phyloP scores from a whole-genome alignment of 441 rosid species.

The Eutrema salsugineum region DNA sequence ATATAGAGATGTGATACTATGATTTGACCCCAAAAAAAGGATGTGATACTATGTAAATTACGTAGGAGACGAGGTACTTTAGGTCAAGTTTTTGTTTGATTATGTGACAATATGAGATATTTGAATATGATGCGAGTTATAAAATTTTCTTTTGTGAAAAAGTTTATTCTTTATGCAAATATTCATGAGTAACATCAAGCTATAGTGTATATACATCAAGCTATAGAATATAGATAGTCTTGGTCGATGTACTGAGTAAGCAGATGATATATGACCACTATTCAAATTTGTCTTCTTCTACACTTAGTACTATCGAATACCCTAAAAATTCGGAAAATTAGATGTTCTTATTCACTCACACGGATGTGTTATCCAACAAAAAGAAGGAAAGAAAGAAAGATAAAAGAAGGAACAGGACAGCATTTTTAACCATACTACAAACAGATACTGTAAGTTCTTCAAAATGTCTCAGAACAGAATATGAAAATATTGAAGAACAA shows the following conservation, averaged over 20 bases:
- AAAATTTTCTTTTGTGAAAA: background rate
- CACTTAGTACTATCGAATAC: background rate
- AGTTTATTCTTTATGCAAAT: background rate
- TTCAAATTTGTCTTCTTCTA: background rate
- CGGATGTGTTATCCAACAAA: slow-evolving; percentile 4
- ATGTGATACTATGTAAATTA: slow-evolving; percentile 4
- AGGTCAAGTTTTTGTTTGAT: background rate
- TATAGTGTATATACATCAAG: no score
- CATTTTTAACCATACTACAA: slow-evolving; percentile 18
- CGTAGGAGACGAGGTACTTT: background rate
- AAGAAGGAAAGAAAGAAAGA: background rate
- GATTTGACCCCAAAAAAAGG: no score
- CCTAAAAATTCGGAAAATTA: background rate
- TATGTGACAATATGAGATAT: background rate
- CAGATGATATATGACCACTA: background rate
- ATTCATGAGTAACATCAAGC: background rate
- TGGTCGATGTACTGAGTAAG: background rate
- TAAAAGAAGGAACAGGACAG: background rate
- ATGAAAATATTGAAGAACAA: slow-evolving; percentile 1
- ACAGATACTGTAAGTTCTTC: background rate
- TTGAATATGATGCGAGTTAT: background rate
- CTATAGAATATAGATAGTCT: background rate
- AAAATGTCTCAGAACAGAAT: background rate
- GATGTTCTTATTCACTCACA: slow-evolving; percentile 18
- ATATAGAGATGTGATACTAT: background rate